phyloP scores from a whole-genome alignment of 2,329 filamentous ascomycete species.

The Pestalotiopsis sp. region DNA sequence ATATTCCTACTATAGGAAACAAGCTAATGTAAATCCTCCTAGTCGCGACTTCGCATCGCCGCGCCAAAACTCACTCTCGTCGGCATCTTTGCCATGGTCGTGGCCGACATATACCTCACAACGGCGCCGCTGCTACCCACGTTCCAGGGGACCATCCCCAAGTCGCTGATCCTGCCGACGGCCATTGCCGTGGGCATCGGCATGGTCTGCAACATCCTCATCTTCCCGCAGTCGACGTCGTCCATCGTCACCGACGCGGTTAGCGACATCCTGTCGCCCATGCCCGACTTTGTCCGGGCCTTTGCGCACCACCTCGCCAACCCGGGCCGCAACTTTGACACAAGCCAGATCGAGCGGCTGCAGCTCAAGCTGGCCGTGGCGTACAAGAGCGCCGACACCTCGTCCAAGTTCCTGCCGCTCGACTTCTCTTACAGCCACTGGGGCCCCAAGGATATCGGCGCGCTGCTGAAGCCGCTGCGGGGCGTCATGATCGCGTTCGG shows the following conservation, averaged over 20 bases:
- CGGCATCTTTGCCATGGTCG: slow-evolving; percentile 4
- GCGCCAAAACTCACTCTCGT: slow-evolving; percentile 6
- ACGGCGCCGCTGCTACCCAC: background rate
- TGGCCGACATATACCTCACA: background rate
- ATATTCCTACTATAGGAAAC: no score
- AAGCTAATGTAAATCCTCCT: background rate
- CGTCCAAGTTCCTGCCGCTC: background rate
- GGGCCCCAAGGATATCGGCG: background rate
- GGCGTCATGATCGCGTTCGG: background rate
- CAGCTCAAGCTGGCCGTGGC: background rate
- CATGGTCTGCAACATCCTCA: slow-evolving; percentile 1
- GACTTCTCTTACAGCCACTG: slow-evolving; percentile 2
- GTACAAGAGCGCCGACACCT: background rate
- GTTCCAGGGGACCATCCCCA: slow-evolving; percentile 5
- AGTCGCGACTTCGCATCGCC: slow-evolving; percentile 1
- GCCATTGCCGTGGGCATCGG: slow-evolving; percentile 5
- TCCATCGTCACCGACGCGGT: background rate
- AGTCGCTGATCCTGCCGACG: background rate
- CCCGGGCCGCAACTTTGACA: background rate
- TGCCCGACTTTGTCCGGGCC: background rate
- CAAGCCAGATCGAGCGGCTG: background rate
- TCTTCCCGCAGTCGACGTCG: slow-evolving; percentile 8
- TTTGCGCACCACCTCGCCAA: background rate
- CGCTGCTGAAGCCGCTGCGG: background rate
- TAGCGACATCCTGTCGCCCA: background rate